A percentile compares a stretch with the other conserved stretches of the same genome.
These are phyloP conservation scores for Nakaseomyces glabratus DNA, from an alignment of 1,139 yeast species.

Conservation along the genomic window DNA sequence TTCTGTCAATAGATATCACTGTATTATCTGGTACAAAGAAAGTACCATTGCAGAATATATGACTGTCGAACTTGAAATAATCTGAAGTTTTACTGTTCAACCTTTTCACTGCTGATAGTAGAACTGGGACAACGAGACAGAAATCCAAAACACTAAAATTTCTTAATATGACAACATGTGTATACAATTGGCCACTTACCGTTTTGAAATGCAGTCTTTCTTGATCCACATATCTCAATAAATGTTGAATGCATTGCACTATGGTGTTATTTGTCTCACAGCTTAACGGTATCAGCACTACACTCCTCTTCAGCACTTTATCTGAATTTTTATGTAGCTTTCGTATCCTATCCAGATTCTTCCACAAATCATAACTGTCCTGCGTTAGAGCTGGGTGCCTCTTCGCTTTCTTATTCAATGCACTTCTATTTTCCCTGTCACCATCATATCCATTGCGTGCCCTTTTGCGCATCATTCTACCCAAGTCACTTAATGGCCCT, in stretches of 20 bases:
- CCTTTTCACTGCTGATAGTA: constrained; percentile 16
- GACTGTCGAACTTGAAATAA: constrained; percentile 13
- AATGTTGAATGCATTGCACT: constrained; percentile 11
- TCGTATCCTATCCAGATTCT: constrained; percentile 19
- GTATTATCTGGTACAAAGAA: constrained; percentile 13
- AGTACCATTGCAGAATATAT: constrained; percentile 14
- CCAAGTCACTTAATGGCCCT: no score
- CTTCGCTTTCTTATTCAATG: background rate
- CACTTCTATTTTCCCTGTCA: no score
- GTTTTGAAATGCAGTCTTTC: constrained; percentile 12
- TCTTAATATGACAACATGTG: constrained; percentile 10
- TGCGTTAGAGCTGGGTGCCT: background rate
- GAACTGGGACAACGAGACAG: constrained; percentile 19
- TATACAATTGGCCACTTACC: background rate
- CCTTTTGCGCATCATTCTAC: no score
- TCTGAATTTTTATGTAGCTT: constrained; percentile 12
- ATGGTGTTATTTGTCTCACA: constrained; percentile 7
- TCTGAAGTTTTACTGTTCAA: constrained; percentile 11
- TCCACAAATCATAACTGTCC: constrained; percentile 21
- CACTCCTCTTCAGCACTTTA: constrained; percentile 15
- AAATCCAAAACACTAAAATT: constrained; percentile 21
- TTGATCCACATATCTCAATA: constrained; percentile 15
- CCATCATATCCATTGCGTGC: no score
- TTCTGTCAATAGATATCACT: constrained; percentile 7
- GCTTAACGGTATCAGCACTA: constrained; percentile 15